A percentile compares a stretch with the other conserved stretches of the same genome.
Conservation (phyloP, 257 asterid species). For the Scutellaria galericulata region DNA sequence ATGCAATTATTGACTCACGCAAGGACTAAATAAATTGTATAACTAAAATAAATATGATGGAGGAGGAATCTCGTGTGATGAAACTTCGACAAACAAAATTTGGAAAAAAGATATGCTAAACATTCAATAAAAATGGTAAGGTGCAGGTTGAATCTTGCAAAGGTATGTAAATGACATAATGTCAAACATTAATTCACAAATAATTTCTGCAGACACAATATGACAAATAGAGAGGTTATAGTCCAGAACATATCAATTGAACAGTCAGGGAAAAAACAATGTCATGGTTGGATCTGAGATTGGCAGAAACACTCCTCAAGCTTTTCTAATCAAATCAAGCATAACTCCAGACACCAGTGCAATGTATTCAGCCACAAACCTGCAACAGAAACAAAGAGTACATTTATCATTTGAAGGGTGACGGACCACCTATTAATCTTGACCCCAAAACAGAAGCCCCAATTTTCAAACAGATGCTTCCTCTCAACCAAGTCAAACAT, state of each 20-base stretch:
- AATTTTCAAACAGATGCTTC: constrained; percentile 36
- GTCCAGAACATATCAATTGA: constrained; percentile 69
- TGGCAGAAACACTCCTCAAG: constrained; percentile 49
- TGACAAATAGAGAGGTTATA: constrained; percentile 59
- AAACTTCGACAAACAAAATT: constrained; percentile 33
- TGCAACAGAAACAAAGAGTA: constrained; percentile 68
- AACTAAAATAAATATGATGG: constrained; percentile 21
- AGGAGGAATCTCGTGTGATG: constrained; percentile 22
- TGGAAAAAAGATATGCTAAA: constrained; percentile 18
- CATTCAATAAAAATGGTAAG: constrained; percentile 18
- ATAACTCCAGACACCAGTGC: constrained; percentile 51
- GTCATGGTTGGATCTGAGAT: constrained; percentile 55
- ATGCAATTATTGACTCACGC: constrained; percentile 29
- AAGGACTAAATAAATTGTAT: constrained; percentile 13
- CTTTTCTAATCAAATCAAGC: constrained; percentile 46
- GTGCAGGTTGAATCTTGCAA: constrained; percentile 30
- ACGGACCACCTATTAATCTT: constrained; percentile 44
- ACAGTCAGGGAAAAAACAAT: constrained; percentile 58
- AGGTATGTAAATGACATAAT: constrained; percentile 31
- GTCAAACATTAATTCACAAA: constrained; percentile 31
- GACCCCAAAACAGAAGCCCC: constrained; percentile 43
- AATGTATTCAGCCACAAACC: constrained; percentile 56
- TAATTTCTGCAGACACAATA: constrained; percentile 33
- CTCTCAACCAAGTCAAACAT: constrained; percentile 39
- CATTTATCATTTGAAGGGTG: constrained; percentile 51